Conservation (phyloP, 371 early-diverging fungal species). For the Paraphysoderma sedebokerense region DNA sequence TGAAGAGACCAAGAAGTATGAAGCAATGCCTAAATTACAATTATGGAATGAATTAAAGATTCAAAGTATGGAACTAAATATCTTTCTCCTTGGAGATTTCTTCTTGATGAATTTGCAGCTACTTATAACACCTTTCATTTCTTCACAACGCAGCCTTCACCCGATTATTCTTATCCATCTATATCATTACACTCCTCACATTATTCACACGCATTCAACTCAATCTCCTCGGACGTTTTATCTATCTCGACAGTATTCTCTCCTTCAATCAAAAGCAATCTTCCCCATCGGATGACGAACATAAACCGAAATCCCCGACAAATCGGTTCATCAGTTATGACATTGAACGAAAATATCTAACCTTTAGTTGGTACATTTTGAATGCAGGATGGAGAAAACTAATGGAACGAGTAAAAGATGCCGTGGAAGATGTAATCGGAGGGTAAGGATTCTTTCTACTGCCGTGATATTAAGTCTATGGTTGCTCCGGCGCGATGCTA, state of each 20-base stretch:
- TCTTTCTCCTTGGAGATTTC: neutral
- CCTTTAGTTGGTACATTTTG: slow-evolving; percentile 79
- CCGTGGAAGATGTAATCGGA: slow-evolving; percentile 44
- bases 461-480: slow-evolving; percentile 1
- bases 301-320: neutral
- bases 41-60: slow-evolving; percentile 81
- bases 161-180: slow-evolving; percentile 59
- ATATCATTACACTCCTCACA: slow-evolving; percentile 59
- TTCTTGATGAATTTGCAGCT: neutral
- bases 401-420: slow-evolving; percentile 38
- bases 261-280: neutral
- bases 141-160: slow-evolving; percentile 41
- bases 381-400: slow-evolving; percentile 72
- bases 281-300: neutral
- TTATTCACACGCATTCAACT: slow-evolving; percentile 71
- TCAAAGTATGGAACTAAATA: slow-evolving; percentile 27
- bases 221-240: slow-evolving; percentile 75
- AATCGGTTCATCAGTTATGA: slow-evolving; percentile 14
- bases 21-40: slow-evolving; percentile 26
- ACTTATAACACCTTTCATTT: neutral
- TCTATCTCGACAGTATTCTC: slow-evolving; percentile 63
- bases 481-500: too few species aligned
- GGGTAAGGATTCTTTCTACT: slow-evolving; percentile 20
- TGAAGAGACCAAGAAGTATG: slow-evolving; percentile 1
- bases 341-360: slow-evolving; percentile 63